Percentiles rank a stretch among this genome's conserved stretches.
Evolutionary conservation across 169 alveolate species (phyloP).

Genomic region (Plasmodium fragile): DNA sequence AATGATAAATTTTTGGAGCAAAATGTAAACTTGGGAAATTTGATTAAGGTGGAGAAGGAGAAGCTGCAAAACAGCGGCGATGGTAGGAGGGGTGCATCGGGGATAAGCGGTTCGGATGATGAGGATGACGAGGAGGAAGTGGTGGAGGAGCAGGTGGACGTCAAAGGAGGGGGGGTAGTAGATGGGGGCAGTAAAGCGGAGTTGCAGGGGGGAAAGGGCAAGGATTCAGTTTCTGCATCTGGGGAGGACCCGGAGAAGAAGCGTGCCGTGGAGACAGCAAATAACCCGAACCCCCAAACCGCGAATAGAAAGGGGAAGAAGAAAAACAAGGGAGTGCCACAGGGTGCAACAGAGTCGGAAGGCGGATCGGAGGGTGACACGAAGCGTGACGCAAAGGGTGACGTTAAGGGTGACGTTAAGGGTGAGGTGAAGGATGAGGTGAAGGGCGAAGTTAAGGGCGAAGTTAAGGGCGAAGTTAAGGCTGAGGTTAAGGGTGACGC

Average conservation of each 20-base stretch:
- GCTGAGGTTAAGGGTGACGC: background rate
- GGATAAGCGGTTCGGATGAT: slow-evolving; percentile 4
- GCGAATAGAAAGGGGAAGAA: background rate
- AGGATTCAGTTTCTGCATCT: background rate
- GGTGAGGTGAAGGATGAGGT: no score
- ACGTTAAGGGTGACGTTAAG: no score
- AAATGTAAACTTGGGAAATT: slow-evolving; percentile 32
- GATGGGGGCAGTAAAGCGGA: background rate
- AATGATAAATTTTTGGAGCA: slow-evolving; percentile 41
- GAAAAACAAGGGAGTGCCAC: background rate
- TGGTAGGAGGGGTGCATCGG: background rate
- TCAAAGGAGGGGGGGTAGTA: background rate
- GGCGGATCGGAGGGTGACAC: background rate
- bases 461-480: no score
- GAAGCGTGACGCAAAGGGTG: no score
- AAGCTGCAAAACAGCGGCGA: slow-evolving; percentile 1
- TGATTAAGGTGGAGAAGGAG: slow-evolving; percentile 47
- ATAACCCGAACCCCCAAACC: background rate
- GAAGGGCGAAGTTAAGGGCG: no score
- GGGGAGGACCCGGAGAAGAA: background rate
- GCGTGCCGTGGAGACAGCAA: background rate
- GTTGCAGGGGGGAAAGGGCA: background rate
- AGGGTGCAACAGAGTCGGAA: background rate
- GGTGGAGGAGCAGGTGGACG: background rate
- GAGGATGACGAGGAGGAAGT: slow-evolving; percentile 7